These are phyloP conservation scores for Ophiostoma himal-ulmi DNA, from an alignment of 2,329 filamentous ascomycete genomes.

Conservation along the genomic window DNA sequence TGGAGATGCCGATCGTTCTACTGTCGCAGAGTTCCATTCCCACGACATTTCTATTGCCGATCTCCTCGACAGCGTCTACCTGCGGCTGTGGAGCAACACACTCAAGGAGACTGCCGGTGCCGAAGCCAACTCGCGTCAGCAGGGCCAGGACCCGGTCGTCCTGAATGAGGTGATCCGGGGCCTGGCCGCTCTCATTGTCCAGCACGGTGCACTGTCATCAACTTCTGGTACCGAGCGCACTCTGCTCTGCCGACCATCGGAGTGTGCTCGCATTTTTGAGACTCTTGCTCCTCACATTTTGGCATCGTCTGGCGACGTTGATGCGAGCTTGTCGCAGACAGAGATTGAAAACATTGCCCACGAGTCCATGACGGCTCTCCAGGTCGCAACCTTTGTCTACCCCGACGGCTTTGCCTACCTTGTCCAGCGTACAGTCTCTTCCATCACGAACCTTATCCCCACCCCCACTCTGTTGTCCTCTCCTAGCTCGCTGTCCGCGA, in stretches of 20 bases:
- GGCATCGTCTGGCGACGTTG: background rate
- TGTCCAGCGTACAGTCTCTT: slow-evolving; percentile 7
- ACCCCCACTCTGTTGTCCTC: background rate
- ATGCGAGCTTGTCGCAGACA: slow-evolving; percentile 11
- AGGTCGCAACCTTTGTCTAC: slow-evolving; percentile 20
- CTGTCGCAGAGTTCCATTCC: slow-evolving; percentile 35
- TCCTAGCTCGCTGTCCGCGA: slow-evolving; percentile 22
- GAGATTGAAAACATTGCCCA: slow-evolving; percentile 20
- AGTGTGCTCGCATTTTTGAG: slow-evolving; percentile 27
- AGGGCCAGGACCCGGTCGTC: slow-evolving; percentile 34
- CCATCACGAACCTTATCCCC: slow-evolving; percentile 12
- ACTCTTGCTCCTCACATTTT: slow-evolving; percentile 22
- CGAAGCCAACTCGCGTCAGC: slow-evolving; percentile 24
- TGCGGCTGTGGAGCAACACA: slow-evolving; percentile 34
- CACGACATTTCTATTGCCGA: slow-evolving; percentile 39
- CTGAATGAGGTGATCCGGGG: slow-evolving; percentile 41
- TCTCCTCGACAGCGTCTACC: slow-evolving; percentile 42
- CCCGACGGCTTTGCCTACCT: slow-evolving; percentile 22
- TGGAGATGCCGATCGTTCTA: slow-evolving; percentile 28
- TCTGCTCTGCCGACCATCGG: slow-evolving; percentile 35
- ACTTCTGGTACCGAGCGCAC: background rate
- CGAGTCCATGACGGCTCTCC: slow-evolving; percentile 25
- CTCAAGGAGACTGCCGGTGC: slow-evolving; percentile 15
- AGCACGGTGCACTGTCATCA: slow-evolving; percentile 30
- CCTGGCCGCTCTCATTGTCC: slow-evolving; percentile 41